Conservation (phyloP, 148 eudicot species). For the Polygonum maritimum region DNA sequence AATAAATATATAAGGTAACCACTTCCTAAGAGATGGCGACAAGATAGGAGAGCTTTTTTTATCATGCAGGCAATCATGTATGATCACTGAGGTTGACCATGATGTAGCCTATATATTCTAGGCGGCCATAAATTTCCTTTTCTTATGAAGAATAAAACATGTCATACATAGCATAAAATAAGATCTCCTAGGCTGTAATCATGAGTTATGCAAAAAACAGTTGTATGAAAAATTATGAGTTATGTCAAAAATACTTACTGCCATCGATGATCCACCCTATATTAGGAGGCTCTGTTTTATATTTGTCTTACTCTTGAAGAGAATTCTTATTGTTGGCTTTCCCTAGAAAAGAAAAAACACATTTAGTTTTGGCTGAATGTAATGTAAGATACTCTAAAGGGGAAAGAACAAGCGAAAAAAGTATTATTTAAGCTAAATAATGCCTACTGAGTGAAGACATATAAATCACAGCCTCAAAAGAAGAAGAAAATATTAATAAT, state of each 20-base stretch:
- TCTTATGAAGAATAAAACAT: background rate
- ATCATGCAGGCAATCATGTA: conserved; percentile 1
- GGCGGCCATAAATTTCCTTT: background rate
- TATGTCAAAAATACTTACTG: conserved; percentile 20
- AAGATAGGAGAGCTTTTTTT: background rate
- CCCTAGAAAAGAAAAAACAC: background rate
- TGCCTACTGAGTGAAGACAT: too few species aligned
- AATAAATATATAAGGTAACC: background rate
- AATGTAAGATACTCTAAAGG: background rate
- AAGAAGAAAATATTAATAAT: background rate
- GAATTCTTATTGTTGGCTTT: conserved; percentile 12
- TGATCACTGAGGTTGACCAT: background rate
- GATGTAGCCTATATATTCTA: background rate
- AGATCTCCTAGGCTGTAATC: conserved; percentile 1
- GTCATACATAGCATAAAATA: background rate
- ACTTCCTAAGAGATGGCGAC: background rate
- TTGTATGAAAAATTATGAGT: background rate
- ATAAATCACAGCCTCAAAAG: conserved; percentile 64
- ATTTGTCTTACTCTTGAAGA: conserved; percentile 17
- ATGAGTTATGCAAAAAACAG: background rate
- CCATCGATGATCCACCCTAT: conserved; percentile 32
- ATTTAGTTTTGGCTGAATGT: background rate
- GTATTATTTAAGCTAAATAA: too few species aligned
- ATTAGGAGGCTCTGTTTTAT: conserved; percentile 17
- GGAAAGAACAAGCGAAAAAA: too few species aligned